Evolutionary conservation across 2,329 filamentous ascomycete genomes (phyloP), one percentile per base, ranked within the genome.

Genomic region (Stenocarpella maydis): DNA sequence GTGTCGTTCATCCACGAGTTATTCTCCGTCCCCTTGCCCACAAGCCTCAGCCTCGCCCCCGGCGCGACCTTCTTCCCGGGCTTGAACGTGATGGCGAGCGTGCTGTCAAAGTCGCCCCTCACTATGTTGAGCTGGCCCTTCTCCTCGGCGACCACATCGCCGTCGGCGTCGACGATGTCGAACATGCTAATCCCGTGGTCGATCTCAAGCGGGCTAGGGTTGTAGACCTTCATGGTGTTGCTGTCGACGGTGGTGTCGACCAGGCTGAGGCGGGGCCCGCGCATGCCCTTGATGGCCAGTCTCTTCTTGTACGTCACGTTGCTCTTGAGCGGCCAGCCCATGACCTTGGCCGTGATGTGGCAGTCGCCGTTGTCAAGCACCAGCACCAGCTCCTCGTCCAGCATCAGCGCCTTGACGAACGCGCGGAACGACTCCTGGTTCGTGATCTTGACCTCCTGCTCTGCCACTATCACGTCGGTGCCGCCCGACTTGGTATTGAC

Each of bases 131-230:
- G 53, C 3, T 73, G 68, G 2, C 78, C 79, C 63, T 71, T 74
- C 49, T 80, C 64, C 53, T 73, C 70, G 37, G 76, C 76, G 41
- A 71, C 67, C 41, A 71, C 68, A 45, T 76, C 70, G n/a, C 74
- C 74, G 24, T 72, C 69, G 28, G 72, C 71, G 45, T 76, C 77
- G 47, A 74, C 73, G 28, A 81, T 71, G 69, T 79, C 77, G 34
- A 81, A 80, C 21, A 73, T 67, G 65, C 76, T 77, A 19, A 67
- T 49, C 2, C 77, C 78, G 63, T 77, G 73, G 34, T 77, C 74
- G 7, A 81, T 74, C 69, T 79, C 78, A 39, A 80, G 73, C 4
- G 75, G 74, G 21, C 77, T 77, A 14, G 74, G 72, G 71, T 78
- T 81, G 21, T 69, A 63, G 43, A 80, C 68, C 60, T 67, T 72